Evolutionary conservation across 495 filamentous ascomycete species (phyloP).

Genomic region (Talaromyces adpressus): DNA sequence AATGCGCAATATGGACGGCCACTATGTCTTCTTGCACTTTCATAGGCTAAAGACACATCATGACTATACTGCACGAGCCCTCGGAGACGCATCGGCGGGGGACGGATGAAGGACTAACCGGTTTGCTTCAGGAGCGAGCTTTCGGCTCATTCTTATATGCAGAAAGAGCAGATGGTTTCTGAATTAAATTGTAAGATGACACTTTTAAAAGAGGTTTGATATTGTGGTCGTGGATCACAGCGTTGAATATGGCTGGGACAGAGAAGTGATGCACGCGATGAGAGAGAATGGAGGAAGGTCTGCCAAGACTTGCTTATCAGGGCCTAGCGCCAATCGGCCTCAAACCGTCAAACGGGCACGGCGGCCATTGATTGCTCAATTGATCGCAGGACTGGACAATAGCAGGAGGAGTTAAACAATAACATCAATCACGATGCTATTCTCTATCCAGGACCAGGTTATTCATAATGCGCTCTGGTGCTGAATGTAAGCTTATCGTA

Average conservation of each 20-base stretch:
- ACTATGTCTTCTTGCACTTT: not conserved
- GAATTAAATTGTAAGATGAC: slow-evolving; percentile 9
- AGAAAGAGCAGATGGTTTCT: slow-evolving; percentile 9
- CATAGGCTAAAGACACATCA: not conserved
- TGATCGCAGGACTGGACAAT: not conserved
- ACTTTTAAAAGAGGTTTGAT: slow-evolving; percentile 2
- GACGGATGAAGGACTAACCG: slow-evolving; percentile 48
- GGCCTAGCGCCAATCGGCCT: slow-evolving; percentile 4
- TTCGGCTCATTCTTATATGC: slow-evolving; percentile 48
- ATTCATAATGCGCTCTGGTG: not conserved
- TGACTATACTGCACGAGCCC: not conserved
- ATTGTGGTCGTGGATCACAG: slow-evolving; percentile 1
- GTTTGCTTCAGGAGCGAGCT: slow-evolving; percentile 95
- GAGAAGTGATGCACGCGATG: not conserved
- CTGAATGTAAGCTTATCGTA: not conserved
- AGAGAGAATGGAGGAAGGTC: slow-evolving; percentile 9
- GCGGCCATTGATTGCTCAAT: slow-evolving; percentile 1
- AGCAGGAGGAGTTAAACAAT: not conserved
- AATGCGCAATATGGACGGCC: not conserved
- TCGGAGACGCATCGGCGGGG: slow-evolving; percentile 5
- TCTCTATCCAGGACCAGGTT: not conserved
- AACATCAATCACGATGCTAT: not conserved
- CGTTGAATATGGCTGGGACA: not conserved
- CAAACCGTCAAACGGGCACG: not conserved
- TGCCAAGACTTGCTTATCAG: not conserved